Conservation (phyloP, 1,139 yeast species). For the Pichia sp. region DNA sequence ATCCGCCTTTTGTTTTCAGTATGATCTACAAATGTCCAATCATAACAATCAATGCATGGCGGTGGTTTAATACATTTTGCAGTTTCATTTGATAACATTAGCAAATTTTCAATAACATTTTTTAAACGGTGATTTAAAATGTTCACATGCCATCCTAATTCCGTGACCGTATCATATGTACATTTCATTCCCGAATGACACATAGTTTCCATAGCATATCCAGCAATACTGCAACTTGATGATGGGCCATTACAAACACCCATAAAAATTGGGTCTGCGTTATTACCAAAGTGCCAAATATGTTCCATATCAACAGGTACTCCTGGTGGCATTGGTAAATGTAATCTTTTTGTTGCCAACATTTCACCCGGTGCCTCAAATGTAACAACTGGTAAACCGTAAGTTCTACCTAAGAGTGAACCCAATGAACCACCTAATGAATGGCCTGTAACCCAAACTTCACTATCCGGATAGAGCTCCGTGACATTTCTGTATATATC, state of each 20-base stretch:
- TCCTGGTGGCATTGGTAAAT: constrained; percentile 92
- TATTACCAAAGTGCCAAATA: constrained; percentile 93
- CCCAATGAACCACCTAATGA: constrained; percentile 91
- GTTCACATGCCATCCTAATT: constrained; percentile 87
- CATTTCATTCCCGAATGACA: constrained; percentile 92
- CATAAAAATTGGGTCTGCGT: constrained; percentile 95
- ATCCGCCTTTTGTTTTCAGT: constrained; percentile 24
- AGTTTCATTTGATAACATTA: constrained; percentile 65
- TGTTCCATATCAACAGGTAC: constrained; percentile 72
- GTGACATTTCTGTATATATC: constrained; percentile 75
- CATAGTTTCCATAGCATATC: constrained; percentile 95
- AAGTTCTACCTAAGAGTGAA: constrained; percentile 77
- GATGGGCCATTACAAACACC: constrained; percentile 97
- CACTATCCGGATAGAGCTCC: constrained; percentile 58
- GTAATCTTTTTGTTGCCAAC: constrained; percentile 75
- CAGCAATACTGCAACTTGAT: constrained; percentile 83
- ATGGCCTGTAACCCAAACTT: constrained; percentile 92
- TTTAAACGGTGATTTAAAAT: constrained; percentile 85
- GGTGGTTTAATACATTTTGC: constrained; percentile 71
- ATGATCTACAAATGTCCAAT: constrained; percentile 75
- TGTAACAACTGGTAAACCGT: constrained; percentile 83
- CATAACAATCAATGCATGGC: constrained; percentile 82
- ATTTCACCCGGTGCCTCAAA: constrained; percentile 93
- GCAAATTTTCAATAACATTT: constrained; percentile 80
- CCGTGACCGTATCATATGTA: constrained; percentile 83